Base-by-base conservation (phyloP, 2,329 filamentous ascomycete genomes). In the Ophiocordyceps unilateralis region DNA sequence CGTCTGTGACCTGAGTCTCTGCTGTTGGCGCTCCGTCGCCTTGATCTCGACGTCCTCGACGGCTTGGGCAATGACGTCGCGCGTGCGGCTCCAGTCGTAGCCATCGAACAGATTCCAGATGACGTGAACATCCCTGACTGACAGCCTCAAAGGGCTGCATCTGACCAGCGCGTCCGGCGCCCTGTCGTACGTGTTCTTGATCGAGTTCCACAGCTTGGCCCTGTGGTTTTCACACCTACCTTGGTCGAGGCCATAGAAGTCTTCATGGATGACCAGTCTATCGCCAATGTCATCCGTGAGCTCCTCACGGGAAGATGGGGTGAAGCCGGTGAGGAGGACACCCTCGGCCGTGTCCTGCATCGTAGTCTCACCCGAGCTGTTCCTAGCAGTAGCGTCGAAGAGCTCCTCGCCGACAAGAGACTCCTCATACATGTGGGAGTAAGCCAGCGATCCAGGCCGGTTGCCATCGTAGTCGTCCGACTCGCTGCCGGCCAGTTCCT, bases 21-120 rank as follows among this genome's bases (percentile, higher is more conserved):
- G 69, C 21, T 74, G 66, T 45, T 78, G 75, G 44, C 81, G 78
- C 56, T 95, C 84, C 40, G 81, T 77, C 1, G 86, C 87, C 57
- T 81, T 85, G 38, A 71, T 69, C 60, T 98, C 86, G 2, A 98
- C 81, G 43, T 93, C 80, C 46, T 91, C 78, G 2, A 98, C 87
- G 7, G 86, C 87, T 55, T 89, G 83, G 20, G 79, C 78, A 44
- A 98, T 94, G 4, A 81, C 76, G 48, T 91, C 82, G 38, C 89
- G 75, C 1, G 93, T 98, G 38, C 76, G 74, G 51, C 80, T 75
- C 93, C 93, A 98, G 60, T 98, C 93, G 57, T 94, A 98, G 1
- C 91, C 91, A 64, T 98, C 91, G 59, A 91, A 95, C 1, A 98
- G 67, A 55, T 98, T 93, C 91, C 91, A 98, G 46, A 96, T 95